Conservation (phyloP, 108 stramenopile species). For the Fragilaria crotonensis region DNA sequence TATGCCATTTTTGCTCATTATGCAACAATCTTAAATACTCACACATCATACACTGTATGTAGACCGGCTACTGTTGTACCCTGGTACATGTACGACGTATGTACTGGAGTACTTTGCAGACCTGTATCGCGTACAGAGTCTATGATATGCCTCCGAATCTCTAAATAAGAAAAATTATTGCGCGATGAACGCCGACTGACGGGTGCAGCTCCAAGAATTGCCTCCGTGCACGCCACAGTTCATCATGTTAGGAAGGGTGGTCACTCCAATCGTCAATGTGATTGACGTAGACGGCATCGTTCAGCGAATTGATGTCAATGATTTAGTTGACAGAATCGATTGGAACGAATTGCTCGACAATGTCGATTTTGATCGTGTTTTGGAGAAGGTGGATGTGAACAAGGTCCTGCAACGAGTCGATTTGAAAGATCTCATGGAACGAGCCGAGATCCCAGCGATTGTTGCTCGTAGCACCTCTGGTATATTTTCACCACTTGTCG, state of each 20-base stretch:
- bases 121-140: too few species aligned
- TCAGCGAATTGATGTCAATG: slow-evolving; percentile 17
- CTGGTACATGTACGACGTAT: too few species aligned
- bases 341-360: slow-evolving; percentile 14
- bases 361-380: slow-evolving; percentile 16
- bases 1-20: too few species aligned
- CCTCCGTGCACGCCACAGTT: too few species aligned
- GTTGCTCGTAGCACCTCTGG: slow-evolving; percentile 23
- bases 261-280: not conserved
- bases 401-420: slow-evolving; percentile 13
- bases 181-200: too few species aligned
- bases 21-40: too few species aligned
- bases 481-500: slow-evolving; percentile 13
- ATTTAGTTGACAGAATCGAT: slow-evolving; percentile 18
- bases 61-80: too few species aligned
- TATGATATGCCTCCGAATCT: too few species aligned
- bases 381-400: slow-evolving; percentile 19
- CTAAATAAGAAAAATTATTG: too few species aligned
- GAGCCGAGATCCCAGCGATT: slow-evolving; percentile 21
- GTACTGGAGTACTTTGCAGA: too few species aligned
- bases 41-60: too few species aligned
- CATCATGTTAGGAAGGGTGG: not conserved
- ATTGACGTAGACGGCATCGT: slow-evolving; percentile 23
- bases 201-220: too few species aligned
- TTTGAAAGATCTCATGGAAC: slow-evolving; percentile 9